A percentile compares a stretch with the other conserved stretches of the same genome.
These are phyloP conservation scores for Pseudonectria buxi DNA, from an alignment of 2,329 filamentous ascomycete genomes.

Conservation along the genomic window DNA sequence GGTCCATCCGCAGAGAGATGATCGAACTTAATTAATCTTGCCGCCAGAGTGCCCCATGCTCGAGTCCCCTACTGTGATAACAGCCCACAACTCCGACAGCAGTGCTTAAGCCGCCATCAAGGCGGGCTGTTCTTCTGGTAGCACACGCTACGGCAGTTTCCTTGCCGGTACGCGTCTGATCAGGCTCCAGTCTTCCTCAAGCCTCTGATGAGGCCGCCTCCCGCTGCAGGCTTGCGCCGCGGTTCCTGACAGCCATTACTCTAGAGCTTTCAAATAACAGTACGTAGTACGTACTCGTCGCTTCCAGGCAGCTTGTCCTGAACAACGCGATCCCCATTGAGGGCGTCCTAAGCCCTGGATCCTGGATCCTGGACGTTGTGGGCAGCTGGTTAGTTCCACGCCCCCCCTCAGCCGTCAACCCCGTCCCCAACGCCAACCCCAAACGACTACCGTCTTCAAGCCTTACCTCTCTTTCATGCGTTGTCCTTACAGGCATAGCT, in stretches of 20 bases:
- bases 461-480: slow-evolving; percentile 22
- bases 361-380: slow-evolving; percentile 4
- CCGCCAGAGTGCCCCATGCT: no score
- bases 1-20: no score
- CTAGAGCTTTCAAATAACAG: slow-evolving; percentile 2
- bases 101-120: no score
- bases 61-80: no score
- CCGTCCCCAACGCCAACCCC: slow-evolving; percentile 18
- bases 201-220: slow-evolving; percentile 19
- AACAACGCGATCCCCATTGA: neutral
- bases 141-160: slow-evolving; percentile 10
- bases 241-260: slow-evolving; percentile 6
- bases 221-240: slow-evolving; percentile 17
- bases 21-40: no score
- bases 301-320: no score
- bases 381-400: slow-evolving; percentile 15
- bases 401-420: slow-evolving; percentile 17
- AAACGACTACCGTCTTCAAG: slow-evolving; percentile 25
- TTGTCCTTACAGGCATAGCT: slow-evolving; percentile 21
- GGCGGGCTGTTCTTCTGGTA: slow-evolving; percentile 4
- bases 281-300: neutral
- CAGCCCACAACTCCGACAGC: no score
- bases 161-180: slow-evolving; percentile 14
- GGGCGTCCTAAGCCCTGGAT: slow-evolving; percentile 6
- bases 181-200: slow-evolving; percentile 9